These are phyloP conservation scores for Phalaenopsis hybrid DNA, from an alignment of 116 monocot species.

Conservation along the genomic window DNA sequence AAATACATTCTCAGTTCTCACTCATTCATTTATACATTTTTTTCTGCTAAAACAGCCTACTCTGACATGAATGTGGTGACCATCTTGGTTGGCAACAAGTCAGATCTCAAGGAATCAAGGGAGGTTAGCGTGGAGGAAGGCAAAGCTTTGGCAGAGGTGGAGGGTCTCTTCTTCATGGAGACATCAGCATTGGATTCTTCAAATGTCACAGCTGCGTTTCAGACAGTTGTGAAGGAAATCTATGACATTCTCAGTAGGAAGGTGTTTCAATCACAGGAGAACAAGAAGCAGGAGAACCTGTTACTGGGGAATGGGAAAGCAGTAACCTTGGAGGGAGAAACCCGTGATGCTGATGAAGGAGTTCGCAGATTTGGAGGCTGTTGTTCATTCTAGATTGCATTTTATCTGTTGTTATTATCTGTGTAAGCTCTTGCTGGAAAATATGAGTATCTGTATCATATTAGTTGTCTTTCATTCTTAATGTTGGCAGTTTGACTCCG, in stretches of 20 bases:
- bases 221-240: constrained; percentile 14
- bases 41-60: constrained; percentile 7
- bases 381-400: constrained; percentile 6
- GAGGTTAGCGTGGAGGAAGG: constrained; percentile 15
- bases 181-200: constrained; percentile 11
- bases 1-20: neutral
- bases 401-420: too few relatives aligned
- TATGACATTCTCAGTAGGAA: constrained; percentile 15
- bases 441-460: too few relatives aligned
- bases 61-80: constrained; percentile 17
- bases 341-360: neutral
- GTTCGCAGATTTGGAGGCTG: neutral
- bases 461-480: too few relatives aligned
- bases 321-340: neutral
- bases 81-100: constrained; percentile 12
- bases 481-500: too few relatives aligned
- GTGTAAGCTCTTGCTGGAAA: too few relatives aligned
- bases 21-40: neutral
- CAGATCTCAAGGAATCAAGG: constrained; percentile 10
- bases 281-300: constrained; percentile 8
- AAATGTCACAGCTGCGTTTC: constrained; percentile 8
- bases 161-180: constrained; percentile 12
- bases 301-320: constrained; percentile 9
- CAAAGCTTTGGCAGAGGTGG: constrained; percentile 7
- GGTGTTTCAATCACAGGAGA: constrained; percentile 11